Evolutionary conservation across 805 yeast genomes (phyloP).

Genomic region (Saccharomycopsis capsularis): DNA sequence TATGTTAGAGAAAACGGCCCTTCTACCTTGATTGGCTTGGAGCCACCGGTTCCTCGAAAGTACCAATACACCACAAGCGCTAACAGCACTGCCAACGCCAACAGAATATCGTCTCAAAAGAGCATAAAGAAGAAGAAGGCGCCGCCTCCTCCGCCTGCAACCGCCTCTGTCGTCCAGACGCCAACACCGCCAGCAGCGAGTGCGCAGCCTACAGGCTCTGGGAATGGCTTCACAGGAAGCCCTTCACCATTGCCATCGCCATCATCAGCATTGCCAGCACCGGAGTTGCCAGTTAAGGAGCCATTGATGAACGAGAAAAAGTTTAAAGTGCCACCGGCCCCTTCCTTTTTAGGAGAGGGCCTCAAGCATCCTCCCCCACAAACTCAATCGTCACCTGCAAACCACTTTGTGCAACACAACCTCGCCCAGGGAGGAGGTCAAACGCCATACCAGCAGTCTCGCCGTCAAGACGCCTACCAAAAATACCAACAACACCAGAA

Average conservation of each 20-base stretch:
- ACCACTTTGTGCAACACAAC: too few species aligned
- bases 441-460: slow-evolving; percentile 13
- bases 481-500: slow-evolving; percentile 13
- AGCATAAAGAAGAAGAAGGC: slow-evolving; percentile 10
- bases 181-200: slow-evolving; percentile 6
- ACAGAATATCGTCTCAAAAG: background rate
- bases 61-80: slow-evolving; percentile 29
- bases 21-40: slow-evolving; percentile 73
- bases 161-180: background rate
- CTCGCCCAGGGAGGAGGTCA: slow-evolving; percentile 4
- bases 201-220: background rate
- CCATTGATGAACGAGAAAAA: background rate
- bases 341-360: slow-evolving; percentile 17
- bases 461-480: slow-evolving; percentile 10
- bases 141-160: slow-evolving; percentile 11
- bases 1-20: slow-evolving; percentile 62
- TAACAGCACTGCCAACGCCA: background rate
- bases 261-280: slow-evolving; percentile 3
- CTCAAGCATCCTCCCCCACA: slow-evolving; percentile 2
- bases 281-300: background rate
- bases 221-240: too few species aligned
- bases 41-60: slow-evolving; percentile 75
- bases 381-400: slow-evolving; percentile 5
- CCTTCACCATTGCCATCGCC: slow-evolving; percentile 1
- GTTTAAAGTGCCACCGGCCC: slow-evolving; percentile 17